These are phyloP conservation scores for Cajanus cajan DNA, from an alignment of 306 rosid species.

Conservation along the genomic window DNA sequence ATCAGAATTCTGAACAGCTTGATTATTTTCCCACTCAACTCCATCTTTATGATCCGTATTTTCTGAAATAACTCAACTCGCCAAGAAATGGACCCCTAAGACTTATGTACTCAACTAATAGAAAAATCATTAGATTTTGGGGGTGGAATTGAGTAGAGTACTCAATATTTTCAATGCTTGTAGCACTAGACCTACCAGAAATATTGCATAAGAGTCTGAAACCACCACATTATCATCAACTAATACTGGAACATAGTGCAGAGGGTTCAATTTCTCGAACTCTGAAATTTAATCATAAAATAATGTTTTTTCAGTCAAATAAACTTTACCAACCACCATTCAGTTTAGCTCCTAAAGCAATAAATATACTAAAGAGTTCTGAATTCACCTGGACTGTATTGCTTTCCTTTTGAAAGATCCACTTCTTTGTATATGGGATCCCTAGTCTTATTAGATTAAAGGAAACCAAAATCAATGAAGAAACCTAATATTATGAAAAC, in stretches of 20 bases:
- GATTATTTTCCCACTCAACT: neutral
- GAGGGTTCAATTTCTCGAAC: constrained; percentile 49
- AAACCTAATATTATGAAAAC: no score
- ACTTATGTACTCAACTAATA: neutral
- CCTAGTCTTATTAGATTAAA: constrained; percentile 25
- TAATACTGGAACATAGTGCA: constrained; percentile 50
- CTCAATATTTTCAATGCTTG: constrained; percentile 3
- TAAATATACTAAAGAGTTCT: neutral
- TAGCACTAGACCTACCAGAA: constrained; percentile 41
- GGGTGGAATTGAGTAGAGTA: neutral
- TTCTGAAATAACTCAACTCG: neutral
- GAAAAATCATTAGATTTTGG: neutral
- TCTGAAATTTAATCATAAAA: constrained; percentile 38
- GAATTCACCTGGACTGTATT: constrained; percentile 46
- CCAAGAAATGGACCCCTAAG: neutral
- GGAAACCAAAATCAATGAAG: neutral
- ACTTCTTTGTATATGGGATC: constrained; percentile 42
- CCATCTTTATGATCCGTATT: neutral
- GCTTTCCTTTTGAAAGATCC: constrained; percentile 39
- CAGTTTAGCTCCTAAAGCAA: neutral
- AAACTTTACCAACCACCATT: neutral
- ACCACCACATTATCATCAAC: constrained; percentile 47
- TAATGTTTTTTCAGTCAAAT: neutral
- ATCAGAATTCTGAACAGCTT: neutral
- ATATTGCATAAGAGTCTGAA: constrained; percentile 52